These are phyloP conservation scores for Ustilago loliicola DNA, from an alignment of 1,284 basidiomycete genomes.

Conservation along the genomic window DNA sequence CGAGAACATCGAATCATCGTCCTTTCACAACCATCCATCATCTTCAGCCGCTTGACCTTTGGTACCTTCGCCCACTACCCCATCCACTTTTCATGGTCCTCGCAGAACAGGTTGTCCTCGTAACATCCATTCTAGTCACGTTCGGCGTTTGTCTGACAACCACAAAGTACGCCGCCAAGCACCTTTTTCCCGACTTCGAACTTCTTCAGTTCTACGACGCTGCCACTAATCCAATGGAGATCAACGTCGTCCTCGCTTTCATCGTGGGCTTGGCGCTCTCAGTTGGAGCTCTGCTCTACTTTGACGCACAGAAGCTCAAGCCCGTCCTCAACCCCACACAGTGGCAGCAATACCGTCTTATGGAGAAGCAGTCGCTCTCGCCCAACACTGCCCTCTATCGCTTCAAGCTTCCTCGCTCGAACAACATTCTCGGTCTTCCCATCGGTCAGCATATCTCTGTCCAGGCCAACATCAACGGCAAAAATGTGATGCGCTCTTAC, in stretches of 20 bases:
- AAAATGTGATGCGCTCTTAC: slow-evolving; percentile 89
- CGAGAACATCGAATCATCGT: not conserved
- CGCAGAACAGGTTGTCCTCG: slow-evolving; percentile 46
- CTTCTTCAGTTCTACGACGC: slow-evolving; percentile 53
- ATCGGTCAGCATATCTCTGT: slow-evolving; percentile 96
- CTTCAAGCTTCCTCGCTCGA: slow-evolving; percentile 81
- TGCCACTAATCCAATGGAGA: slow-evolving; percentile 65
- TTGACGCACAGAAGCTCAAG: slow-evolving; percentile 62
- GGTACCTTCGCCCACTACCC: not conserved
- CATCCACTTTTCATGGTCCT: slow-evolving; percentile 41
- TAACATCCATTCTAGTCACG: slow-evolving; percentile 53
- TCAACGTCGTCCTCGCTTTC: slow-evolving; percentile 62
- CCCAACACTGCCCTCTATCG: slow-evolving; percentile 96
- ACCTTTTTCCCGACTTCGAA: slow-evolving; percentile 41
- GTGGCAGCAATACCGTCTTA: slow-evolving; percentile 86
- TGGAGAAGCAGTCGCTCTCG: slow-evolving; percentile 86
- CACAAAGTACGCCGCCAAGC: slow-evolving; percentile 39
- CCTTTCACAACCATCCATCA: not conserved
- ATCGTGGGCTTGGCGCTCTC: slow-evolving; percentile 58
- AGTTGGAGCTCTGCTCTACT: slow-evolving; percentile 57
- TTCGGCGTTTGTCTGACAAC: slow-evolving; percentile 49
- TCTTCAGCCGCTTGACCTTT: not conserved
- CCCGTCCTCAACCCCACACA: slow-evolving; percentile 80
- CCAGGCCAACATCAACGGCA: slow-evolving; percentile 89
- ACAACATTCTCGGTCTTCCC: slow-evolving; percentile 88